Evolutionary conservation across 2,329 filamentous ascomycete species (phyloP), one percentile per base, ranked within the genome.

Genomic region (Aphanoascus verrucosus): DNA sequence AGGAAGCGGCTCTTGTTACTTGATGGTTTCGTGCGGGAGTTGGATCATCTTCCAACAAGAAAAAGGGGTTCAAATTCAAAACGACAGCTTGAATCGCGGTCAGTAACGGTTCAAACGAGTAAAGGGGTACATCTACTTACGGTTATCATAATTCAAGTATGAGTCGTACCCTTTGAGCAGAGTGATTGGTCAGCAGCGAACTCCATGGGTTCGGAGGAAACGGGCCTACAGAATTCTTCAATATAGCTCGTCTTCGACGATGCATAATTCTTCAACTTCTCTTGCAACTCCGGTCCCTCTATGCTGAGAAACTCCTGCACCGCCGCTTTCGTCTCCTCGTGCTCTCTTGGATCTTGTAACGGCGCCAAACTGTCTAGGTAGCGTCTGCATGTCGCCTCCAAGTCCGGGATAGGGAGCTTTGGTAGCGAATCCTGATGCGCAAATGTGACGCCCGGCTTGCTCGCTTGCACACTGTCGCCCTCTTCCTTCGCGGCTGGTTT

Each of bases 1-100:
- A 75, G 0, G 93, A 97, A 0, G 93, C 91, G 9, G 93, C 90
- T 54, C 93, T 82, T 17, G 89, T 97, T 59, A 97, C 88, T 69
- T 98, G 93, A 66, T 97, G 93, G 72, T 96, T 96, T 58, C 93
- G 81, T 44, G 91, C 90, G 2, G 93, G 93, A 1, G 93, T 98
- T 0, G 93, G 93, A 64, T 98, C 93, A 74, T 98, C 93, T 70
- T 96, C 93, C 50, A 98, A 77, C 54, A 98, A 76, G 74, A 98
- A 98, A 73, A 98, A 98, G 0, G 93, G 93, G 65, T 98, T 98
- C 59, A 98, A 74, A 71, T 98, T 97, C 60, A 98, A 79, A 40
- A 98, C 93, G 40, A 98, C 93, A 0, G 93, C 72, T 74, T 54
- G 11, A 49, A 15, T 43, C 53, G 47, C 20, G 7, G 28, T 46